These are phyloP conservation scores for Sergeia podlipaevii DNA, from an alignment of 208 protist species.

Conservation along the genomic window DNA sequence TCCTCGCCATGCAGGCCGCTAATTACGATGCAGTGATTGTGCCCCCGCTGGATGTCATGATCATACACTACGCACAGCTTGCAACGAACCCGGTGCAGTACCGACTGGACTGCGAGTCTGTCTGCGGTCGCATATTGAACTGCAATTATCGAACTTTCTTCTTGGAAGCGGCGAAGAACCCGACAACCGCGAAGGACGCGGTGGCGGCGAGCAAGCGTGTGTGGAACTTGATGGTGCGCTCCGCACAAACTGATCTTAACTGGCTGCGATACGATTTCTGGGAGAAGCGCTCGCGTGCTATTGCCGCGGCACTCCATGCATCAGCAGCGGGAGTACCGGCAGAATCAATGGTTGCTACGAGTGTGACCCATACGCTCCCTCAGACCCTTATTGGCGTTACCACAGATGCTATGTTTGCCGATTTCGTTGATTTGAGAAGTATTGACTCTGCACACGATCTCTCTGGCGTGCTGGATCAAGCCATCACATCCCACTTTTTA, in stretches of 20 bases:
- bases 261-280: slow-evolving; percentile 90
- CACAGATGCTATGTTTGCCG: slow-evolving; percentile 7
- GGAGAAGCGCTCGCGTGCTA: slow-evolving; percentile 35
- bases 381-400: background rate
- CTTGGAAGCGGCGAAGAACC: slow-evolving; percentile 40
- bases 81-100: slow-evolving; percentile 63
- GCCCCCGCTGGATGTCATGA: slow-evolving; percentile 85
- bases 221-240: slow-evolving; percentile 88
- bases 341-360: slow-evolving; percentile 1
- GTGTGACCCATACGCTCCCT: background rate
- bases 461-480: slow-evolving; percentile 57
- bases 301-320: background rate
- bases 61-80: slow-evolving; percentile 82
- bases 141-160: slow-evolving; percentile 89
- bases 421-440: slow-evolving; percentile 4
- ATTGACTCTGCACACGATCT: slow-evolving; percentile 69
- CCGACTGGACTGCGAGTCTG: slow-evolving; percentile 79
- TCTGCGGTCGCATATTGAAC: slow-evolving; percentile 75
- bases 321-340: background rate
- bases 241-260: slow-evolving; percentile 56
- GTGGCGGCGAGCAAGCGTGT: slow-evolving; percentile 61
- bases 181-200: slow-evolving; percentile 47
- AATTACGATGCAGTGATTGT: slow-evolving; percentile 88
- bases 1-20: slow-evolving; percentile 82
- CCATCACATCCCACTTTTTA: slow-evolving; percentile 75